Evolutionary conservation across 306 rosid species (phyloP).

Genomic region (Acacia melanoxylon): DNA sequence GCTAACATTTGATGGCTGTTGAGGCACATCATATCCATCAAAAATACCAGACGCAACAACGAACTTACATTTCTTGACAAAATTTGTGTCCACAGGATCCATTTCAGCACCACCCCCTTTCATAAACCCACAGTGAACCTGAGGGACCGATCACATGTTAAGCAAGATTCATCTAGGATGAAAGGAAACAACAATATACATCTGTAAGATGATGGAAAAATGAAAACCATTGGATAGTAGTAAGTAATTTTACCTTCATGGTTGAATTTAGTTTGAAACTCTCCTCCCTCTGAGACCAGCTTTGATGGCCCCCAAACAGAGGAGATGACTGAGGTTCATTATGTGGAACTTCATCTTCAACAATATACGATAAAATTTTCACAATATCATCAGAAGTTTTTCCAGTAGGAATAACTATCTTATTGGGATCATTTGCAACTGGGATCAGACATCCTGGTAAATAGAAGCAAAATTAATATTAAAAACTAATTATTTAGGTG

Average conservation of each 20-base stretch:
- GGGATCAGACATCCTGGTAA: slow-evolving; percentile 84
- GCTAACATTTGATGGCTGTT: slow-evolving; percentile 86
- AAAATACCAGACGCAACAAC: slow-evolving; percentile 97
- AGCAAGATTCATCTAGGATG: slow-evolving; percentile 16
- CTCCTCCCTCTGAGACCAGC: slow-evolving; percentile 80
- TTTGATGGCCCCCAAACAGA: slow-evolving; percentile 84
- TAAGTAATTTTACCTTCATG: slow-evolving; percentile 71
- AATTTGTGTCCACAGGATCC: slow-evolving; percentile 59
- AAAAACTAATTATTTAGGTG: slow-evolving; percentile 19
- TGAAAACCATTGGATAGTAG: slow-evolving; percentile 14
- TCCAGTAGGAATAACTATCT: slow-evolving; percentile 68
- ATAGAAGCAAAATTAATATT: slow-evolving; percentile 31
- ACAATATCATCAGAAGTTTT: slow-evolving; percentile 63
- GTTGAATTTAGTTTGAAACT: slow-evolving; percentile 73
- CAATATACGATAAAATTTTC: slow-evolving; percentile 55
- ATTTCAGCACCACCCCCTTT: slow-evolving; percentile 87
- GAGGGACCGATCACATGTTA: slow-evolving; percentile 26
- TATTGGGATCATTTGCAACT: slow-evolving; percentile 62
- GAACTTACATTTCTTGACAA: slow-evolving; percentile 86
- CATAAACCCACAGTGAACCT: slow-evolving; percentile 97
- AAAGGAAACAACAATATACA: background rate
- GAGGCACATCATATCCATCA: slow-evolving; percentile 92
- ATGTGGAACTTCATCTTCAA: slow-evolving; percentile 46
- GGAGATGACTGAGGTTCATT: slow-evolving; percentile 53
- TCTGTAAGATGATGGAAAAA: slow-evolving; percentile 20